A percentile compares a stretch with the other conserved stretches of the same genome.
Conservation (phyloP, 1,284 basidiomycete species). For the Austropuccinia psidii region DNA sequence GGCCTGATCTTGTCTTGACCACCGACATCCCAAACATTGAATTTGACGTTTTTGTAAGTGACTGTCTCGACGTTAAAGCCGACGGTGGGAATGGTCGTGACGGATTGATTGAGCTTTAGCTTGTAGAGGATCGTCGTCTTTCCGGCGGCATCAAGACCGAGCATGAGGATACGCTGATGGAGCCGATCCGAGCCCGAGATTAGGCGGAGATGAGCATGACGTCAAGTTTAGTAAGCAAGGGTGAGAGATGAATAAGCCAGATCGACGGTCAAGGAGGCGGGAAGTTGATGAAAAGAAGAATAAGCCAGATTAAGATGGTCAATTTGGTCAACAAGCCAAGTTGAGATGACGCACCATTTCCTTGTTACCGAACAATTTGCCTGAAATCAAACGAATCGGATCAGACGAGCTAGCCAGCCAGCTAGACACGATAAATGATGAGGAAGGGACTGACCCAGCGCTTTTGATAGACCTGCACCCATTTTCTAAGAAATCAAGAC, state of each 20-base stretch:
- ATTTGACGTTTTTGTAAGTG: constrained; percentile 50
- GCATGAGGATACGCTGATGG: constrained; percentile 44
- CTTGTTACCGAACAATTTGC: constrained; percentile 46
- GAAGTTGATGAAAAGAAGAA: background rate
- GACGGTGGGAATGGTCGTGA: constrained; percentile 52
- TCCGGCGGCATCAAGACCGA: constrained; percentile 57
- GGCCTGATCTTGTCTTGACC: constrained; percentile 52
- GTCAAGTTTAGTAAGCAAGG: no score
- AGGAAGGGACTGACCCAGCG: constrained; percentile 43
- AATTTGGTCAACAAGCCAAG: background rate
- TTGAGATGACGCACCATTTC: constrained; percentile 40
- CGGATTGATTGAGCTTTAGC: constrained; percentile 51
- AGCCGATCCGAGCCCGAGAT: background rate
- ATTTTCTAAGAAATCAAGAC: constrained; percentile 42
- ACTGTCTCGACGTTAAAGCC: constrained; percentile 52
- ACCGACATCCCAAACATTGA: constrained; percentile 49
- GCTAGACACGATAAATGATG: background rate
- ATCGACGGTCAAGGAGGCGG: background rate
- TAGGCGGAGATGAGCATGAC: background rate
- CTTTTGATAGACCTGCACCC: constrained; percentile 52
- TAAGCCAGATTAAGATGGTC: background rate
- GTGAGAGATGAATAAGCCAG: background rate
- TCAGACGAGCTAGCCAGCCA: background rate
- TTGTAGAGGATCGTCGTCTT: constrained; percentile 66
- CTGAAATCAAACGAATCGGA: background rate